Base-by-base conservation (phyloP, 1,284 basidiomycete species). In the Cystobasidium sp. region DNA sequence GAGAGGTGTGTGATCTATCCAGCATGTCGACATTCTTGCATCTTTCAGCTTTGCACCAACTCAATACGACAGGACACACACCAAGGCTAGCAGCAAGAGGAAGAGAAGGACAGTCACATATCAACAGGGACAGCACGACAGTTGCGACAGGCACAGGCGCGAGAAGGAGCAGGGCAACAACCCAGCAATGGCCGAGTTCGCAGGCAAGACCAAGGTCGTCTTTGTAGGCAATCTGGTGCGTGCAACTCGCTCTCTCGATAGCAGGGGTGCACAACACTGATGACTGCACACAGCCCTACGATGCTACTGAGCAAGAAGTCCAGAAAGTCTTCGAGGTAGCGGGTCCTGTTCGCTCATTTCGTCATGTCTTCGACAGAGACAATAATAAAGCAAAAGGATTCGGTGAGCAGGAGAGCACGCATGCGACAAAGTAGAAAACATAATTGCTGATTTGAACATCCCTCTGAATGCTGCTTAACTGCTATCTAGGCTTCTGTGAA, bases 341-440 rank as follows among this genome's bases (percentile, higher is more conserved):
- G 47, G 92, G 92, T 51, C 90, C 91, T 79, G 92, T 94, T 63
- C 86, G 92, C 76, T 91, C 91, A n/a, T 92, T 20, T 80, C 95
- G 94, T 81, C 88, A 97, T 77, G 95, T 98, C 67, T 97, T 94
- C 83, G 96, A 99, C 85, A 87, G 93, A 78, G 92, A 94, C 75
- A 97, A 94, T 20, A 94, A 95, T 72, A 94, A 96, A 82, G 92
- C 94, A 63, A 94, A 93, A 84, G 96, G 97, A 16, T 99, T 97
- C 82, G 96, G 95, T 90, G 91, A 80, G 93, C 93, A 94, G 86
- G 83, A 88, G 75, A 86, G 78, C 14, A 20, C 56, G 56, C 31
- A 43, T 31, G 18, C 37, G 62, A 55, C 71, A n/a, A n/a, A 31
- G 9, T 37, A 68, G 20, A 20, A 24, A 56, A 47, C 44, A 20